Conservation (phyloP, 2,329 filamentous ascomycete species). For the Myriosclerotinia scirpicola region DNA sequence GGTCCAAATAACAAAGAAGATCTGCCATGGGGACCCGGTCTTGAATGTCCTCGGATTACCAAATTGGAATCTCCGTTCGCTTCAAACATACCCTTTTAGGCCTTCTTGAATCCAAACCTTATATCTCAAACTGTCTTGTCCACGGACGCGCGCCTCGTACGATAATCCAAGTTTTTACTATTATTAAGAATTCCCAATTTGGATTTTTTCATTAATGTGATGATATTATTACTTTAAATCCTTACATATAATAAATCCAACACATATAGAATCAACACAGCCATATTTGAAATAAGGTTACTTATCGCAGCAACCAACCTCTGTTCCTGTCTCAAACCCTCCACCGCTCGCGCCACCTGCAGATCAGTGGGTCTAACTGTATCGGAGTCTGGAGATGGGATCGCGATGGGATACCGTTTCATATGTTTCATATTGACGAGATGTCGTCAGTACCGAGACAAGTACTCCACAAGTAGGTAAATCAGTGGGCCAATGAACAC, state of each 20-base stretch:
- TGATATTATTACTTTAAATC: no score
- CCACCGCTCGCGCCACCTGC: neutral
- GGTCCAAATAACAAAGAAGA: neutral
- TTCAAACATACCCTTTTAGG: neutral
- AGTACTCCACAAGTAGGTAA: neutral
- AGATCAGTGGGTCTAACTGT: constrained; percentile 4
- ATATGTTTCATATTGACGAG: neutral
- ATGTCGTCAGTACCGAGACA: constrained; percentile 5
- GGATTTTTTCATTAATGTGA: no score
- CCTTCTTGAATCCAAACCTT: constrained; percentile 1
- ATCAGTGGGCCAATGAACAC: constrained; percentile 12
- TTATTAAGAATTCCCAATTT: no score
- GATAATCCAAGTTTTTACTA: neutral
- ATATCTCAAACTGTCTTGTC: constrained; percentile 2
- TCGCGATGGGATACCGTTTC: neutral
- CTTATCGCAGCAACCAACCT: no score
- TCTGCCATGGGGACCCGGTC: neutral
- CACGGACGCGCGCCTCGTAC: constrained; percentile 3
- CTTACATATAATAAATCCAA: neutral
- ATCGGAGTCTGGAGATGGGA: neutral
- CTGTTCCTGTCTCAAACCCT: neutral
- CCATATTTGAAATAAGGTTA: no score
- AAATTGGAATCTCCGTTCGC: neutral
- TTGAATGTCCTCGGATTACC: neutral
- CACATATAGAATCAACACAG: neutral